phyloP scores from a whole-genome alignment of 2,329 filamentous ascomycete genomes.

The Botrytis hyacinthi region DNA sequence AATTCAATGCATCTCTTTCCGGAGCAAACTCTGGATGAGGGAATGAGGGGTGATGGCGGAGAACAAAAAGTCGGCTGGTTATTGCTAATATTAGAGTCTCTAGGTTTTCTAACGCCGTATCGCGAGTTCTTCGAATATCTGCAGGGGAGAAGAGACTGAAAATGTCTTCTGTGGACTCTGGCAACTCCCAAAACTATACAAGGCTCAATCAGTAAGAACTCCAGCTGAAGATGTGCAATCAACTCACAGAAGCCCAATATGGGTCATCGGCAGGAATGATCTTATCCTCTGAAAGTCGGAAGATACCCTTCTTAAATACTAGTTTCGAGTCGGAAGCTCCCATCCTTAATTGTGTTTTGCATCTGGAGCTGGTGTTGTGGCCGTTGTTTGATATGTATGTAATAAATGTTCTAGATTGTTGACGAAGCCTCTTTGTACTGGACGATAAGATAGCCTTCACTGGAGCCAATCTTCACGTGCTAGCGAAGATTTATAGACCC shows the following conservation, averaged over 20 bases:
- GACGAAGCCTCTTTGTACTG: conserved; percentile 16
- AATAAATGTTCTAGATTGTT: conserved; percentile 20
- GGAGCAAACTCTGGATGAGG: conserved; percentile 80
- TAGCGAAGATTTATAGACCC: neutral
- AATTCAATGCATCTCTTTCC: conserved; percentile 89
- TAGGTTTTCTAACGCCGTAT: conserved; percentile 80
- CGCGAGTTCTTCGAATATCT: conserved; percentile 84
- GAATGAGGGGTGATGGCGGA: conserved; percentile 88
- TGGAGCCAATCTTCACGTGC: conserved; percentile 19
- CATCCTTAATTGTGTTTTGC: conserved; percentile 54
- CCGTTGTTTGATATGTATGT: conserved; percentile 21
- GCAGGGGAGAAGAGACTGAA: conserved; percentile 91
- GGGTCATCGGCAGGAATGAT: conserved; percentile 83
- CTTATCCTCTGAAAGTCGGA: conserved; percentile 88
- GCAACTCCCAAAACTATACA: conserved; percentile 91
- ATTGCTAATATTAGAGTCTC: conserved; percentile 84
- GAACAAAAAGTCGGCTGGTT: conserved; percentile 75
- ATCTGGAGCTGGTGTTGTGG: conserved; percentile 27
- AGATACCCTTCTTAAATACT: conserved; percentile 98
- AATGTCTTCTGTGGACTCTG: conserved; percentile 91
- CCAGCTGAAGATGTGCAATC: conserved; percentile 11
- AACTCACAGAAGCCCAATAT: conserved; percentile 86
- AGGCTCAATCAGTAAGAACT: conserved; percentile 23
- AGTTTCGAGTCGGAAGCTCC: conserved; percentile 98
- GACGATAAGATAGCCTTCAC: conserved; percentile 16